Conservation (phyloP, 75 land plant species). For the Cryptomeria japonica region DNA sequence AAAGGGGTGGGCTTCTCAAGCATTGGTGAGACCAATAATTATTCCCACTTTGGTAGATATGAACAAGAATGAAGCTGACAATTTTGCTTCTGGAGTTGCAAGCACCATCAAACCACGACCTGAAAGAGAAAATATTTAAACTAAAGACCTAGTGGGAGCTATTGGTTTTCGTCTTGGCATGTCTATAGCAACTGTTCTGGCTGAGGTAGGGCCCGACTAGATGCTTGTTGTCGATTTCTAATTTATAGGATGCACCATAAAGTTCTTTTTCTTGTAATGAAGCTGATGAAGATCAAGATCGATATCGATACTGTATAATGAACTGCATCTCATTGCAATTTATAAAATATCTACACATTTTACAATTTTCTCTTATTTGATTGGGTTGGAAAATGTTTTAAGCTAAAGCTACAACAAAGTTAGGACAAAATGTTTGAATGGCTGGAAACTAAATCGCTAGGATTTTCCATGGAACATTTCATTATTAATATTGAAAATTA, state of each 20-base stretch:
- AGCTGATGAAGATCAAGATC: background rate
- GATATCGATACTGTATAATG: background rate
- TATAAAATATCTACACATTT: background rate
- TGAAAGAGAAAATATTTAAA: background rate
- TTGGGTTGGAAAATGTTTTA: background rate
- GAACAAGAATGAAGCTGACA: background rate
- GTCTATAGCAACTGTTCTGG: slow-evolving; percentile 41
- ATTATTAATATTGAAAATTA: background rate
- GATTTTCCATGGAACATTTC: background rate
- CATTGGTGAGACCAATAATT: background rate
- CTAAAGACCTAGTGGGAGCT: slow-evolving; percentile 16
- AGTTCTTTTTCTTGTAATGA: background rate
- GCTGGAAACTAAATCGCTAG: background rate
- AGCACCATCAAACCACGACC: background rate
- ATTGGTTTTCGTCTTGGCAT: slow-evolving; percentile 42
- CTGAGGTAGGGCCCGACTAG: slow-evolving; percentile 22
- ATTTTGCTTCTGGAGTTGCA: slow-evolving; percentile 2
- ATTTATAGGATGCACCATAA: background rate
- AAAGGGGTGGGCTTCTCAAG: background rate
- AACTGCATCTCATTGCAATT: background rate
- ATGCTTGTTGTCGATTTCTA: background rate
- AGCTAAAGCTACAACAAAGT: background rate
- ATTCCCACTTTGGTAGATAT: background rate
- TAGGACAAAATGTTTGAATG: background rate
- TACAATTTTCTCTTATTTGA: background rate